Evolutionary conservation across 2,329 filamentous ascomycete species (phyloP), one percentile per base, ranked within the genome.

Genomic region (Botrytis porri): DNA sequence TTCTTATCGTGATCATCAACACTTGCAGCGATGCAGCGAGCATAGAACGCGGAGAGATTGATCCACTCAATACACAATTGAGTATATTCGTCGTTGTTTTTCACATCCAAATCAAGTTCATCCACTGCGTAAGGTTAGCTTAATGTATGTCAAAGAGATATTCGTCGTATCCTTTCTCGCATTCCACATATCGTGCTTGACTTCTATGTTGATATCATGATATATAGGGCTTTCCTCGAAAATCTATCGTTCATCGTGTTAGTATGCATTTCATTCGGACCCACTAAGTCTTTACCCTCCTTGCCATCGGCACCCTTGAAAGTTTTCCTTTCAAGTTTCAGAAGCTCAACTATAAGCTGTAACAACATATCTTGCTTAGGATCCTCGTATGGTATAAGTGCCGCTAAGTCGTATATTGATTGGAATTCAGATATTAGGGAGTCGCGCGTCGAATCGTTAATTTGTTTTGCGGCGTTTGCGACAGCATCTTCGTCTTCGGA

Each of bases 151-250:
- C 7, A 20, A 62, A 62, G 16, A n/a, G 37, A 37, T n/a, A 14
- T 1, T 10, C 18, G 25, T 1, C 8, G 25, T 8, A 18, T 37
- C 25, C 10, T 41, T 25, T 29, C 25, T 62, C 25, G 60, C 60
- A 29, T 62, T 62, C 60, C 60, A 62, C 60, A 41, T 62, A 41
- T 62, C 60, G 35, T 62, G 60, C 60, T 62, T 62, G 14, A 41
- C 10, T 62, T 62, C 60, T 25, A 62, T 62, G 41, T 62, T 25
- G 8, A 62, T 7, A n/a, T 41, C 60, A 41, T 62, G 8, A n/a
- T 62, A 62, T 0, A 4, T n/a, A 18, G 60, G 35, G 37, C 22
- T 37, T 29, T 62, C 37, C 22, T 41, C 60, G 37, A 62, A 14
- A 14, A 62, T 41, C 60, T 62, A 62, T n/a, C 37, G 25, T 14